A percentile compares a stretch with the other conserved stretches of the same genome.
Conservation (phyloP, 331 rosid genomes). For the Pyracantha coccinea region DNA sequence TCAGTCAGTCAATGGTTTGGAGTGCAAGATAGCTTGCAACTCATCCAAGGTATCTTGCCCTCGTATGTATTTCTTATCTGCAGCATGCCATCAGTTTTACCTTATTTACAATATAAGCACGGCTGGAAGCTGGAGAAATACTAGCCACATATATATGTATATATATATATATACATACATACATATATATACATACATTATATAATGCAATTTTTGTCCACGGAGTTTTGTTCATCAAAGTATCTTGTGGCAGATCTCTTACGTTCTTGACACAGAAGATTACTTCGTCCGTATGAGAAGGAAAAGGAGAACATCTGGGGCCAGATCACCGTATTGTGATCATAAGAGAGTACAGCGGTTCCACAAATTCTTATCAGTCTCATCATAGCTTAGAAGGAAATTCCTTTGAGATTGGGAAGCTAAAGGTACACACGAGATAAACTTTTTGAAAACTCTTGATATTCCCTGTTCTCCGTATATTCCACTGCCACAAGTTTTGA, state of each 20-base stretch:
- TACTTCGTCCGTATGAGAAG: constrained; percentile 64
- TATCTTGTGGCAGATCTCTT: constrained; percentile 66
- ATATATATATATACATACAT: too few species aligned
- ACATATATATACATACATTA: too few species aligned
- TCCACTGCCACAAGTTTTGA: not conserved
- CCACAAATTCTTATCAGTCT: constrained; percentile 42
- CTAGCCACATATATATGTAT: not conserved
- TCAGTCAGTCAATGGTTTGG: constrained; percentile 72
- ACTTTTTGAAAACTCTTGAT: not conserved
- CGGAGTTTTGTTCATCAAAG: not conserved
- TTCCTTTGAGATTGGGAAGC: constrained; percentile 10
- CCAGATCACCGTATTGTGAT: constrained; percentile 19
- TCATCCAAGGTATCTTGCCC: constrained; percentile 73
- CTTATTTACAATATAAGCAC: not conserved
- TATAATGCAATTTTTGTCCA: not conserved
- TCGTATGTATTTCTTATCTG: not conserved
- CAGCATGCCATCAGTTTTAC: not conserved
- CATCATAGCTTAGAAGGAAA: not conserved
- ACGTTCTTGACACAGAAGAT: constrained; percentile 88
- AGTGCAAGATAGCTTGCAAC: constrained; percentile 92
- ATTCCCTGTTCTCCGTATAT: not conserved
- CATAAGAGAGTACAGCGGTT: constrained; percentile 54
- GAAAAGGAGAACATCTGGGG: constrained; percentile 28
- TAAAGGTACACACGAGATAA: constrained; percentile 6
- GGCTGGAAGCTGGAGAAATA: not conserved